These are phyloP conservation scores for Pulveroboletus sp. DNA, from an alignment of 768 basidiomycete species.

Conservation along the genomic window DNA sequence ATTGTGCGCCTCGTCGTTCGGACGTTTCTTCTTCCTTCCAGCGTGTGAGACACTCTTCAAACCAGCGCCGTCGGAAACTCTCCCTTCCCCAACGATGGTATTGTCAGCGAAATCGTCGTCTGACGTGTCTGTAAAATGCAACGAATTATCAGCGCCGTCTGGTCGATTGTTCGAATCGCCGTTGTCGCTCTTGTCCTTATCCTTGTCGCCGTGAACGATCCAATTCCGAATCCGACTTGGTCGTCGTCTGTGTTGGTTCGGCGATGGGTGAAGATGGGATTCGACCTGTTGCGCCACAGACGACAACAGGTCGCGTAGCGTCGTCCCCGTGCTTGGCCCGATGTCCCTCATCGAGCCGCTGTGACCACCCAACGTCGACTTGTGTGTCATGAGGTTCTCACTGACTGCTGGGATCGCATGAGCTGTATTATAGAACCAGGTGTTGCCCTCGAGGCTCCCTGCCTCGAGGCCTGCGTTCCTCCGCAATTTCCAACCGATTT, in stretches of 20 bases:
- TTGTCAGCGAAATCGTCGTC: conserved; percentile 9
- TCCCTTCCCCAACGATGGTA: neutral
- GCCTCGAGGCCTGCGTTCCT: conserved; percentile 15
- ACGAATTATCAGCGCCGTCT: conserved; percentile 9
- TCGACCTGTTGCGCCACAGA: conserved; percentile 24
- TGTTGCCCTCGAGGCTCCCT: neutral
- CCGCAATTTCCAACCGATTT: neutral
- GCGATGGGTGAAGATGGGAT: conserved; percentile 14
- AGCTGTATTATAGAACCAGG: neutral
- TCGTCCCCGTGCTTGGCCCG: neutral
- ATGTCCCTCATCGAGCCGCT: neutral
- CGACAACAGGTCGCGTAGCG: conserved; percentile 18
- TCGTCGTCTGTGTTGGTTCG: conserved; percentile 6
- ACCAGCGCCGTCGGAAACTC: neutral
- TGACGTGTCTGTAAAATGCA: conserved; percentile 14
- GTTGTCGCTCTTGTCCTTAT: neutral
- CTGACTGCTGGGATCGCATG: neutral
- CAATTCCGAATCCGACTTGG: conserved; percentile 15
- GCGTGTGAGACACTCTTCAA: neutral
- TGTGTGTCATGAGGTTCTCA: neutral
- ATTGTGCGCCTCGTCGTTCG: too few relatives aligned
- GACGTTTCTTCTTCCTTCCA: neutral
- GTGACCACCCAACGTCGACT: neutral
- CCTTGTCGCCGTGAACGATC: conserved; percentile 4
- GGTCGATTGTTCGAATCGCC: neutral